Conservation (phyloP, 441 rosid genomes). For the Brassica hybrid region DNA sequence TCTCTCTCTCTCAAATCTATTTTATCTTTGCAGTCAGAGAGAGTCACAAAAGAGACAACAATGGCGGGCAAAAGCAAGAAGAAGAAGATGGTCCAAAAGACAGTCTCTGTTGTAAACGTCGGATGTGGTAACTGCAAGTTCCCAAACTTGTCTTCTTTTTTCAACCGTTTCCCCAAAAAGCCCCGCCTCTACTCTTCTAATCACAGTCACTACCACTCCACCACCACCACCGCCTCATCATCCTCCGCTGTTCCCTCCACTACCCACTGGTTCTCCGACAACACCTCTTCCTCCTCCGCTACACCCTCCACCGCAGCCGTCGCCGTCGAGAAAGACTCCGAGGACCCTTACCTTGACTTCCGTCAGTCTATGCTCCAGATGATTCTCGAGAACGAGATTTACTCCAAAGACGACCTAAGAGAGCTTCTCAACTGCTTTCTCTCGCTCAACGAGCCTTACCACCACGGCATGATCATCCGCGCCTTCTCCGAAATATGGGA, state of each 20-base stretch:
- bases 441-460: slow-evolving; percentile 69
- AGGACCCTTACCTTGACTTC: slow-evolving; percentile 75
- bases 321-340: slow-evolving; percentile 76
- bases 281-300: slow-evolving; percentile 43
- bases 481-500: slow-evolving; percentile 82
- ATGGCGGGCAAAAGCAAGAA: slow-evolving; percentile 43
- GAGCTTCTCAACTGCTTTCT: slow-evolving; percentile 72
- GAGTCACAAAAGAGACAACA: slow-evolving; percentile 22
- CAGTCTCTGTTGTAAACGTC: slow-evolving; percentile 61
- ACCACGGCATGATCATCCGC: slow-evolving; percentile 65
- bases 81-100: slow-evolving; percentile 59
- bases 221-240: slow-evolving; percentile 19
- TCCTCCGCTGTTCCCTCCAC: slow-evolving; percentile 51
- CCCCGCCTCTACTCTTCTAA: slow-evolving; percentile 31
- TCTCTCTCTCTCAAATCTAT: slow-evolving; percentile 5
- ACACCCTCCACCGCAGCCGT: slow-evolving; percentile 43
- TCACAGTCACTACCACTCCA: slow-evolving; percentile 41
- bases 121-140: slow-evolving; percentile 73
- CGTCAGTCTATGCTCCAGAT: slow-evolving; percentile 77
- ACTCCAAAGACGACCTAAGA: slow-evolving; percentile 63
- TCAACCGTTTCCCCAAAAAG: slow-evolving; percentile 48
- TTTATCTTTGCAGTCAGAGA: slow-evolving; percentile 20
- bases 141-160: slow-evolving; percentile 55
- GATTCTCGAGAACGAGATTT: slow-evolving; percentile 70
- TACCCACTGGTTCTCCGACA: slow-evolving; percentile 42